Conservation (phyloP, 2,329 filamentous ascomycete genomes). For the Emergomyces africanus region DNA sequence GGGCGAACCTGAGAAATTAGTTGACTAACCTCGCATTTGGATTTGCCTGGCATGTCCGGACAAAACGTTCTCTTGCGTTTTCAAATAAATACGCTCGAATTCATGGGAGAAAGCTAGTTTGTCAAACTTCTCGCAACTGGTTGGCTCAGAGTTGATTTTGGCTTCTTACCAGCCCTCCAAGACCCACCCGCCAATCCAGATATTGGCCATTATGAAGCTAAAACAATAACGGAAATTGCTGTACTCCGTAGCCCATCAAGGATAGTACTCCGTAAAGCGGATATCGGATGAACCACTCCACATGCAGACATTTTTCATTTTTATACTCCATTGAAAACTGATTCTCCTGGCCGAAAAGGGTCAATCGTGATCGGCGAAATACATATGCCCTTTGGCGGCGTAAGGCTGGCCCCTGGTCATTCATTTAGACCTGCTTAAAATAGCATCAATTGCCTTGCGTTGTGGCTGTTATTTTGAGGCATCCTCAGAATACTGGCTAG, state of each 20-base stretch:
- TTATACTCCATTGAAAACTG: neutral
- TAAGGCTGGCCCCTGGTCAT: neutral
- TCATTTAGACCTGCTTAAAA: neutral
- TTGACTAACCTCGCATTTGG: too few relatives aligned
- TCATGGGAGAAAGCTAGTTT: neutral
- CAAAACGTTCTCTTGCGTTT: neutral
- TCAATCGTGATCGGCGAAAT: neutral
- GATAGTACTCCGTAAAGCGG: neutral
- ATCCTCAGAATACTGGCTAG: neutral
- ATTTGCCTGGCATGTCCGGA: neutral
- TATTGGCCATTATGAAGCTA: neutral
- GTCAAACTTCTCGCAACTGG: neutral
- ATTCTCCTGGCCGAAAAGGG: neutral
- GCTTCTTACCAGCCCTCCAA: neutral
- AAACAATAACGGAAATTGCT: neutral
- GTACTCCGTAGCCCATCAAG: neutral
- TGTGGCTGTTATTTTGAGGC: neutral
- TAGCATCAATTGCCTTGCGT: neutral
- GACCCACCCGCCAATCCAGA: neutral
- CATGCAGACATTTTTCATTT: neutral
- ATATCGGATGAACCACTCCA: neutral
- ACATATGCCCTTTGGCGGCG: neutral
- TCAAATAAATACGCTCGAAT: neutral
- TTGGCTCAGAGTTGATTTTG: too few relatives aligned
- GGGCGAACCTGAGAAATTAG: too few relatives aligned